Evolutionary conservation across 1,284 basidiomycete genomes (phyloP).

Genomic region (Tilletia walkeri): DNA sequence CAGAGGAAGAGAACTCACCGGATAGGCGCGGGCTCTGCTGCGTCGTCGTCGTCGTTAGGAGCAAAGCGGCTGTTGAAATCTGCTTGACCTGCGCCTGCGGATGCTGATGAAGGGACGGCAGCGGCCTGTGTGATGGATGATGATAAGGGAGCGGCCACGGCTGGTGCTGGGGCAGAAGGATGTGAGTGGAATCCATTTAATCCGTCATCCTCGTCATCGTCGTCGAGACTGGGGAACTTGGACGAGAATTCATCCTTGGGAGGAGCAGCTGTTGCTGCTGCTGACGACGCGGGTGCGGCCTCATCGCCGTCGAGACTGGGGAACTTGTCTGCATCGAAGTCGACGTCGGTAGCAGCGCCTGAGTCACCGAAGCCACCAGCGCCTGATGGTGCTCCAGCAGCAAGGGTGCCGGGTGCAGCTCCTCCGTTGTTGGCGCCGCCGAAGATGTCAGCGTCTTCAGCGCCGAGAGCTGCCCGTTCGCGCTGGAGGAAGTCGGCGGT

Average conservation of each 20-base stretch:
- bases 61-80: not conserved
- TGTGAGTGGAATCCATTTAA: constrained; percentile 25
- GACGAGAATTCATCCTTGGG: constrained; percentile 74
- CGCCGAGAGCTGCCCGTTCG: constrained; percentile 48
- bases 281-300: constrained; percentile 64
- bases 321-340: constrained; percentile 64
- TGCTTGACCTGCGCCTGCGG: not conserved
- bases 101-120: not conserved
- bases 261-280: constrained; percentile 23
- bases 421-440: constrained; percentile 31
- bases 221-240: constrained; percentile 82
- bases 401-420: constrained; percentile 1
- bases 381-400: constrained; percentile 26
- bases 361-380: constrained; percentile 14
- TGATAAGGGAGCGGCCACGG: constrained; percentile 13
- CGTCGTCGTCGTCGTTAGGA: constrained; percentile 29
- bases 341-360: constrained; percentile 38
- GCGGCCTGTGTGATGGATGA: constrained; percentile 13
- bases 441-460: constrained; percentile 41
- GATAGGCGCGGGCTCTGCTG: constrained; percentile 46
- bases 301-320: constrained; percentile 58
- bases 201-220: constrained; percentile 58
- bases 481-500: constrained; percentile 54
- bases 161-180: not conserved
- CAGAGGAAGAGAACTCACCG: constrained; percentile 20